phyloP scores from a whole-genome alignment of 345 rosid species.

The Camelina hispida region DNA sequence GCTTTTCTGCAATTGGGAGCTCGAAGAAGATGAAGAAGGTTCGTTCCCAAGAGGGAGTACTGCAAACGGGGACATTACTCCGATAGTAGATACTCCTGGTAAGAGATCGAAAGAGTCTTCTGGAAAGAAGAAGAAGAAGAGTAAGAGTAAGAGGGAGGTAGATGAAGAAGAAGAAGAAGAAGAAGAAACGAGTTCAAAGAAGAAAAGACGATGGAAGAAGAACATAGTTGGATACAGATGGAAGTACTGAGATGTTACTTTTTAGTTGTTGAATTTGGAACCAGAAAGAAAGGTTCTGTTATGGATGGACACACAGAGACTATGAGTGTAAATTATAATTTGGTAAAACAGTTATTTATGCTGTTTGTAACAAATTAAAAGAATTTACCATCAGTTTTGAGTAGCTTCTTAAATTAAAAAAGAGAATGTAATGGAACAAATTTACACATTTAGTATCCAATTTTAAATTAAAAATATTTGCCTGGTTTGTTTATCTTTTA shows the following conservation, averaged over 20 bases:
- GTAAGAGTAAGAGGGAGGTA: slow-evolving; percentile 44
- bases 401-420: background rate
- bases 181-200: slow-evolving; percentile 51
- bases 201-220: slow-evolving; percentile 25
- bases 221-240: background rate
- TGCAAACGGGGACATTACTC: slow-evolving; percentile 41
- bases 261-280: background rate
- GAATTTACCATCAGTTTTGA: slow-evolving; percentile 39
- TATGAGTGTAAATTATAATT: slow-evolving; percentile 33
- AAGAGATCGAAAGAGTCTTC: slow-evolving; percentile 61
- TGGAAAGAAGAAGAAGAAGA: slow-evolving; percentile 53
- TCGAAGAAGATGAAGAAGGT: slow-evolving; percentile 72
- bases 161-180: slow-evolving; percentile 40
- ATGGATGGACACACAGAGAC: background rate
- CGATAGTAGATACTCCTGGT: slow-evolving; percentile 49
- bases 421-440: background rate
- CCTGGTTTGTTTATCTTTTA: background rate
- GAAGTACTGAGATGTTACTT: background rate
- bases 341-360: slow-evolving; percentile 32
- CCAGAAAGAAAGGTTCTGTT: background rate
- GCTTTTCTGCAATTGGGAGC: slow-evolving; percentile 75
- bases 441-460: slow-evolving; percentile 10
- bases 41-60: slow-evolving; percentile 68
- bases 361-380: slow-evolving; percentile 40
- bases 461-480: background rate